Percentiles rank a stretch among this genome's conserved stretches.
These are phyloP conservation scores for Guillardia theta DNA, from an alignment of 78 protist species.

Conservation along the genomic window DNA sequence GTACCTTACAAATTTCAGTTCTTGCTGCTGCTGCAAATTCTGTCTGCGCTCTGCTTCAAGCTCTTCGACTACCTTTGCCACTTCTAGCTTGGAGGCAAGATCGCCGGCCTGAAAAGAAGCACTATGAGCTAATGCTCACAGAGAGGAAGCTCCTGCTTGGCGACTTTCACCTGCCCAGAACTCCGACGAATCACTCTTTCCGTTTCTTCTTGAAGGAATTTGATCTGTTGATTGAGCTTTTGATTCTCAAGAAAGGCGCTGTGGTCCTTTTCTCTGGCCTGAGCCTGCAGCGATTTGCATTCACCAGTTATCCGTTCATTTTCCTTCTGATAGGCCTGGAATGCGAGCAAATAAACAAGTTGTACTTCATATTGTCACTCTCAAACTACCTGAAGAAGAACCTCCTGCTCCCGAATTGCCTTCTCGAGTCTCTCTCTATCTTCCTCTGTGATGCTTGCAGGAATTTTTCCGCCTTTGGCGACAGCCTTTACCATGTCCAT, in stretches of 20 bases:
- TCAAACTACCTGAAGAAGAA: background rate
- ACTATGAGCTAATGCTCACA: no score
- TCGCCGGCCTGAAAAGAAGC: background rate
- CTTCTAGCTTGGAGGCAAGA: background rate
- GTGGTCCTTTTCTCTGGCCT: background rate
- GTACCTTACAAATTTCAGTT: background rate
- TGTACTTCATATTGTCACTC: no score
- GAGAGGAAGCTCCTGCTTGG: background rate
- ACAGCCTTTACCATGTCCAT: background rate
- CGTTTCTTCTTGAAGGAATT: background rate
- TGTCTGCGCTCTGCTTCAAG: background rate
- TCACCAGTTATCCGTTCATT: background rate
- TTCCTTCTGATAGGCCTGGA: background rate
- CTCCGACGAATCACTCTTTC: no score
- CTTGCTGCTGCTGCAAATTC: background rate
- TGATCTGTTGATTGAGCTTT: background rate
- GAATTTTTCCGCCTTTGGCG: background rate
- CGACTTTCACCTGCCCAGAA: background rate
- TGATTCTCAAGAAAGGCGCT: background rate
- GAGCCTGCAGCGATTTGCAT: background rate
- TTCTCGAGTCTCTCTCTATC: background rate
- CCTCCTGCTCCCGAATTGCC: background rate
- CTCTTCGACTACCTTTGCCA: background rate
- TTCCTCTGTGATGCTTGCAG: background rate
- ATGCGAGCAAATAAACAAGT: no score